These are phyloP conservation scores for Camelina laxa DNA, from an alignment of 345 rosid species.

Conservation along the genomic window DNA sequence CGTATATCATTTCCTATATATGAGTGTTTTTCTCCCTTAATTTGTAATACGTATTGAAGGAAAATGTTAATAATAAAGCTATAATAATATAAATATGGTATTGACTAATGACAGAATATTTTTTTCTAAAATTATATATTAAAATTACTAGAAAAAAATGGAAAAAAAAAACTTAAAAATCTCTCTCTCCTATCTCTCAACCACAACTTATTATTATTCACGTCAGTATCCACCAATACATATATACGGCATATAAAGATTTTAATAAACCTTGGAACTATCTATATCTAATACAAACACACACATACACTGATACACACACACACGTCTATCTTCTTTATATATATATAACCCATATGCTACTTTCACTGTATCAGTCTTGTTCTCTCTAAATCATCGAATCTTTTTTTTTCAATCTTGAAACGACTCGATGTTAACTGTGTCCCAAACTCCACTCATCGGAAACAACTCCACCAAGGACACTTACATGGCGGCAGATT, in stretches of 20 bases:
- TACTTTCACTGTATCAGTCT: slow-evolving; percentile 34
- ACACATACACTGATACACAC: background rate
- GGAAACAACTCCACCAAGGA: slow-evolving; percentile 42
- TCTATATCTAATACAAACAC: slow-evolving; percentile 41
- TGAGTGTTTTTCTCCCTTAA: background rate
- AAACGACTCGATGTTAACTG: slow-evolving; percentile 70
- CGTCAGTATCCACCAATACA: slow-evolving; percentile 38
- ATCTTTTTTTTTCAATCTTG: background rate
- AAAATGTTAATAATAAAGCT: background rate
- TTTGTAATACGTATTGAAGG: background rate
- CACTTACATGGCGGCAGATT: slow-evolving; percentile 53
- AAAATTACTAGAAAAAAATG: background rate
- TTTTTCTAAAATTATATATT: background rate
- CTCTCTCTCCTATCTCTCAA: slow-evolving; percentile 28
- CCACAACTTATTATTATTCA: slow-evolving; percentile 37
- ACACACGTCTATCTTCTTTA: background rate
- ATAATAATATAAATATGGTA: background rate
- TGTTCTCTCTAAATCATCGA: slow-evolving; percentile 29
- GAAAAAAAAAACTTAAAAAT: background rate
- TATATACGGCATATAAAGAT: slow-evolving; percentile 25
- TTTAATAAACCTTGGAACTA: slow-evolving; percentile 43
- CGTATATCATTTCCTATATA: background rate
- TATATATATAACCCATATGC: background rate
- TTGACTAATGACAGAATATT: background rate
- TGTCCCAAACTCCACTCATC: slow-evolving; percentile 61